Conservation (phyloP, 2,329 filamentous ascomycete species). For the Hymenoscyphus scutula region DNA sequence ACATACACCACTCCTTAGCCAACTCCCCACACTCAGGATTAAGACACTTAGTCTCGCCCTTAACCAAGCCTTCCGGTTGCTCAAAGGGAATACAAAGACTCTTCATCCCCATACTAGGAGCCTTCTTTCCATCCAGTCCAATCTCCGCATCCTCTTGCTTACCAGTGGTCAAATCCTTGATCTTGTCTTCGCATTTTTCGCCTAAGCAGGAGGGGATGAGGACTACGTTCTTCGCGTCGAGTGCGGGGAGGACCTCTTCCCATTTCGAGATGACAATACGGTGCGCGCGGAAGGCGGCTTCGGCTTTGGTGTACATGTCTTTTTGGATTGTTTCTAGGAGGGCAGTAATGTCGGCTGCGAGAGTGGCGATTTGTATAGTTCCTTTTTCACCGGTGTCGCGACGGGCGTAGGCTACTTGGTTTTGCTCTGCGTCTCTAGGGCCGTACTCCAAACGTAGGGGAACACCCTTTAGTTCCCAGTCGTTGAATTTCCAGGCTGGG, state of each 20-base stretch:
- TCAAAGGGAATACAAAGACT: slow-evolving; percentile 78
- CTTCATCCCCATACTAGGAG: slow-evolving; percentile 74
- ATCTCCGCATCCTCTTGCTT: slow-evolving; percentile 56
- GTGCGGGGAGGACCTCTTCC: slow-evolving; percentile 85
- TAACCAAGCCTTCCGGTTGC: slow-evolving; percentile 75
- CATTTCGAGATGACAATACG: slow-evolving; percentile 79
- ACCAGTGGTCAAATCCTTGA: slow-evolving; percentile 87
- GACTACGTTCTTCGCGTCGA: slow-evolving; percentile 90
- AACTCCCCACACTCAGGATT: slow-evolving; percentile 78
- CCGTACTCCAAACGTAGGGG: slow-evolving; percentile 94
- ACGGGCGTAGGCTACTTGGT: slow-evolving; percentile 79
- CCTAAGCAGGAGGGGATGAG: slow-evolving; percentile 88
- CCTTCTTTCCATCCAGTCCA: slow-evolving; percentile 44
- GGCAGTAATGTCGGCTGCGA: slow-evolving; percentile 70
- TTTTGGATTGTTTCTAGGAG: slow-evolving; percentile 87
- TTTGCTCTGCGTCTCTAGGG: slow-evolving; percentile 85
- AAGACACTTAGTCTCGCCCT: slow-evolving; percentile 84
- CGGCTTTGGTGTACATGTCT: slow-evolving; percentile 73
- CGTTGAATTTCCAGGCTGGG: slow-evolving; percentile 97
- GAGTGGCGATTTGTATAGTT: slow-evolving; percentile 70
- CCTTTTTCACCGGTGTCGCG: slow-evolving; percentile 85
- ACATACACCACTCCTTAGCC: slow-evolving; percentile 89
- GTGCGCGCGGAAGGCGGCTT: slow-evolving; percentile 75
- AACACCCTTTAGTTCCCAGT: slow-evolving; percentile 96
- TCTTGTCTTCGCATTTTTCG: slow-evolving; percentile 81